phyloP scores from a whole-genome alignment of 225 moss, liverwort and hornwort species.

The Sphagnum tenellum region DNA sequence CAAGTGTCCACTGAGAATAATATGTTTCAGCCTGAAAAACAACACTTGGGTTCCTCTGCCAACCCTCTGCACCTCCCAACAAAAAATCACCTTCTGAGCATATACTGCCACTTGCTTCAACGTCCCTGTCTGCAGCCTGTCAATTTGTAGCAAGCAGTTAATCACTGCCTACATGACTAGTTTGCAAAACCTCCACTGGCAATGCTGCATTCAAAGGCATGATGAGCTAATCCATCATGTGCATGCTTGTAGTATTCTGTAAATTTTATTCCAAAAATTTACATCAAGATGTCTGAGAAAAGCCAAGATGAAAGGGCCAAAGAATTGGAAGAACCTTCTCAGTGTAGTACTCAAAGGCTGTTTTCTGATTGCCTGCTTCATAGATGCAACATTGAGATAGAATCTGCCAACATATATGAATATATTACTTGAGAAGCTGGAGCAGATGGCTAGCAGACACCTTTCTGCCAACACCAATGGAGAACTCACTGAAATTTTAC shows the following conservation, averaged over 20 bases:
- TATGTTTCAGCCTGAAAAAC: constrained; percentile 51
- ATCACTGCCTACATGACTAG: not conserved
- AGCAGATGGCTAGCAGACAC: too few species aligned
- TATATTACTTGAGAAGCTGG: too few species aligned
- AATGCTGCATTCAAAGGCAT: too few species aligned
- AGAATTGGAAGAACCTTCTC: constrained; percentile 18
- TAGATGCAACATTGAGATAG: constrained; percentile 11
- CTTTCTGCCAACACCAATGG: too few species aligned
- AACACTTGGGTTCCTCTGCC: constrained; percentile 23
- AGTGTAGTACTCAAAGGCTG: constrained; percentile 25
- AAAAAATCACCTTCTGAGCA: constrained; percentile 50
- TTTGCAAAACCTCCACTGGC: too few species aligned
- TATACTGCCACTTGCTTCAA: constrained; percentile 24
- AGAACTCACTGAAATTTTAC: too few species aligned
- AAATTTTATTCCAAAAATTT: too few species aligned
- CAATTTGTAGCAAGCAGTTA: not conserved
- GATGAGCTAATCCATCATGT: too few species aligned
- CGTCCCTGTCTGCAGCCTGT: constrained; percentile 57
- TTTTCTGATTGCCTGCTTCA: constrained; percentile 12
- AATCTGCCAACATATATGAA: constrained; percentile 1
- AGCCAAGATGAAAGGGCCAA: too few species aligned
- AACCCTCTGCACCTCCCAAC: constrained; percentile 49
- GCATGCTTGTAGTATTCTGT: not conserved
- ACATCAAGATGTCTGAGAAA: too few species aligned
- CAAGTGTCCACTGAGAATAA: constrained; percentile 63